Evolutionary conservation across 306 rosid species (phyloP), one percentile per base, ranked within the genome.

Genomic region (Canavalia gladiata): DNA sequence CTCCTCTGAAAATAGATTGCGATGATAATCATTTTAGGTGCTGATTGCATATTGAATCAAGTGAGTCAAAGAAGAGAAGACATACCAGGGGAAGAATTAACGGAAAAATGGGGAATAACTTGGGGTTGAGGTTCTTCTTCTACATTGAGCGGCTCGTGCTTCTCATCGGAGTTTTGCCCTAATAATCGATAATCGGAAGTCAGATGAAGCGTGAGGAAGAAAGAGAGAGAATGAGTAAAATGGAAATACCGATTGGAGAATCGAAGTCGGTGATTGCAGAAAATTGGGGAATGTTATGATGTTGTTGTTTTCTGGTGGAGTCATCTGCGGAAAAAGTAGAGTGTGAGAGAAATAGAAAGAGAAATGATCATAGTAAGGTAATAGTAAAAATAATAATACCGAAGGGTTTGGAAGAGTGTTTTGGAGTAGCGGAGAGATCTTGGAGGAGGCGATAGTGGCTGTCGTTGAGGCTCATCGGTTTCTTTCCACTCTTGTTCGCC

Each of bases 371-470:
- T 18, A 18, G 25, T 18, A 8, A 43, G 10, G 59, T 37, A 18
- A 18, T 18, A 18, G 7, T 25, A 5, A 12, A n/a, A 35, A 8
- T 0, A 30, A 29, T 1, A 9, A 3, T 75, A 75, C 79, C 69
- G 2, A 46, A 10, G 18, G 59, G 1, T 33, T 64, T 50, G 29
- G 69, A 67, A 1, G 84, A 84, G 75, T 90, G 81, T 55, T 88
- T 89, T 34, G 92, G 92, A 63, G 93, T 89, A 80, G 94, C 94
- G 0, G 98, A 89, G 25, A 91, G 86, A 39, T 89, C 91, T 87
- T 90, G 97, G 43, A 95, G 99, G 82, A 93, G 77, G 31, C 97
- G 94, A 76, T 91, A 87, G 78, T 95, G 97, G 66, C 91, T 85
- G 11, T 93, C 99, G 89, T 95, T 95, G 58, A 95, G 91, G 58